These are phyloP conservation scores for Fusarium nurragi DNA, from an alignment of 2,329 filamentous ascomycete genomes.

Conservation along the genomic window DNA sequence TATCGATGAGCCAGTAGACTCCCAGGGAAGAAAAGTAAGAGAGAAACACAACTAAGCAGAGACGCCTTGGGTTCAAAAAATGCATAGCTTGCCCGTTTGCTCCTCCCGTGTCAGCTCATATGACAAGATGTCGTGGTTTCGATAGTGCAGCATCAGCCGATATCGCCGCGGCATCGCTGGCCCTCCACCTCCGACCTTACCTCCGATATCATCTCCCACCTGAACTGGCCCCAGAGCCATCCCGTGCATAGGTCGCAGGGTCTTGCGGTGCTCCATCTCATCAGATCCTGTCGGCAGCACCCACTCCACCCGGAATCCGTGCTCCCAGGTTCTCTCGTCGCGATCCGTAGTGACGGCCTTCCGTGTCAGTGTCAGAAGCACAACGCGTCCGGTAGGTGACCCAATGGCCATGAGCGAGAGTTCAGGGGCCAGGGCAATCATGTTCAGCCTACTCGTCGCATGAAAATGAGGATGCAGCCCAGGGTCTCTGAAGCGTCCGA, in stretches of 20 bases:
- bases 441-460: conserved; percentile 59
- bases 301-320: conserved; percentile 64
- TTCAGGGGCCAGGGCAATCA: conserved; percentile 72
- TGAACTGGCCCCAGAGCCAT: conserved; percentile 74
- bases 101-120: conserved; percentile 69
- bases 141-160: conserved; percentile 76
- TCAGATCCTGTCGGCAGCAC: conserved; percentile 59
- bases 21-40: conserved; percentile 6
- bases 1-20: conserved; percentile 30
- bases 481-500: conserved; percentile 39
- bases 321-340: conserved; percentile 44
- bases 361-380: conserved; percentile 66
- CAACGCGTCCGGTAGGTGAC: conserved; percentile 72
- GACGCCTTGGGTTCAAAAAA: conserved; percentile 45
- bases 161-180: conserved; percentile 59
- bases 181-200: conserved; percentile 29
- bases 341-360: conserved; percentile 42
- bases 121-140: conserved; percentile 73
- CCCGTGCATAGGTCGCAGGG: conserved; percentile 67
- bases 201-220: conserved; percentile 47
- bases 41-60: not conserved
- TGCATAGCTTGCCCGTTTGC: conserved; percentile 49
- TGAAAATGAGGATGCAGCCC: conserved; percentile 44
- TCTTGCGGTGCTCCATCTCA: conserved; percentile 56
- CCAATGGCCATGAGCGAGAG: conserved; percentile 75